A percentile compares a stretch with the other conserved stretches of the same genome.
Evolutionary conservation across 2,329 filamentous ascomycete species (phyloP).

Genomic region (Bisporella sp.): DNA sequence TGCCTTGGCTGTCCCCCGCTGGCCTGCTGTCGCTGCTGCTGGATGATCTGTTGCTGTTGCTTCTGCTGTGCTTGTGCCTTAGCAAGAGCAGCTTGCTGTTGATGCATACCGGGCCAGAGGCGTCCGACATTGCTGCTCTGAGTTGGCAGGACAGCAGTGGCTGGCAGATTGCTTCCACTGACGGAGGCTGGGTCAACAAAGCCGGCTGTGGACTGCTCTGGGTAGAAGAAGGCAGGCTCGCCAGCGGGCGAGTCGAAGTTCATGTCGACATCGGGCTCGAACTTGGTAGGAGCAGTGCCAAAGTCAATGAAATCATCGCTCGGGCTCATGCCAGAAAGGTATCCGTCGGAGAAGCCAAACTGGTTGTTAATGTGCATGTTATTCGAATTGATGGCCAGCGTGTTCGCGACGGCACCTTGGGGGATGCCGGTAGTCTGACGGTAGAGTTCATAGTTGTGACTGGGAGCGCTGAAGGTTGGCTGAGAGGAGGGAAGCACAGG

Average conservation of each 20-base stretch:
- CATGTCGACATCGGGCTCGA: conserved; percentile 63
- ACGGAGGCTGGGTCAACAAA: conserved; percentile 71
- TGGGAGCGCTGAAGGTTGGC: conserved; percentile 66
- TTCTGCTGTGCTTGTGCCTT: conserved; percentile 66
- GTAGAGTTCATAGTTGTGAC: conserved; percentile 92
- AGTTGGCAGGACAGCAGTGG: conserved; percentile 37
- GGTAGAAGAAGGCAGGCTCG: conserved; percentile 60
- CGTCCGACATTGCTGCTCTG: conserved; percentile 57
- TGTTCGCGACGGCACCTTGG: conserved; percentile 72
- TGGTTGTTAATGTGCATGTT: conserved; percentile 40
- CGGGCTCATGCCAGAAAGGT: conserved; percentile 46
- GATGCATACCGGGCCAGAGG: conserved; percentile 90
- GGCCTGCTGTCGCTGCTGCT: conserved; percentile 43
- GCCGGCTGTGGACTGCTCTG: conserved; percentile 34
- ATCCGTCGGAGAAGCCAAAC: conserved; percentile 38
- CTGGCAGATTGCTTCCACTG: conserved; percentile 47
- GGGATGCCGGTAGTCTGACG: conserved; percentile 93
- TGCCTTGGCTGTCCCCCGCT: conserved; percentile 39
- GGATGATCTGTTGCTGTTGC: conserved; percentile 55
- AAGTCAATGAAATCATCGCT: conserved; percentile 66
- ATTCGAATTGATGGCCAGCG: conserved; percentile 68
- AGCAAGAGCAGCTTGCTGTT: conserved; percentile 73
- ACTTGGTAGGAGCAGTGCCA: conserved; percentile 56
- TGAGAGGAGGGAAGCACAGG: conserved; percentile 46
- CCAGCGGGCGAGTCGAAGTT: conserved; percentile 51